These are phyloP conservation scores for Verticillium tricorpus DNA, from an alignment of 2,329 filamentous ascomycete species.

Conservation along the genomic window DNA sequence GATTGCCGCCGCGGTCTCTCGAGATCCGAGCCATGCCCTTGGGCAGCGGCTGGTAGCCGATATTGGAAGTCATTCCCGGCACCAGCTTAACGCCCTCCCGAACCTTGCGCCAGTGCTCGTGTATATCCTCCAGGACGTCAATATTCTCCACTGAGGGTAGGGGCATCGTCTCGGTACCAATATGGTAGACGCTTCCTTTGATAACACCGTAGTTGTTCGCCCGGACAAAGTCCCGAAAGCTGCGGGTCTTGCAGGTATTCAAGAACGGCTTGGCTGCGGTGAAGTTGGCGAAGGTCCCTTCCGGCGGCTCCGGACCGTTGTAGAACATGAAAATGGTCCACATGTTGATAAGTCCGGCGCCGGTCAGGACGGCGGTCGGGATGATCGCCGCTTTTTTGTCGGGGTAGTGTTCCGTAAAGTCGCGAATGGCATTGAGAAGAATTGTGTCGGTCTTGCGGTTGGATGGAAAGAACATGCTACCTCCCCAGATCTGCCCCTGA, in stretches of 20 bases:
- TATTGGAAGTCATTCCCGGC: conserved; percentile 19
- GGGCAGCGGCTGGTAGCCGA: conserved; percentile 34
- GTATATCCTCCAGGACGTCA: conserved; percentile 23
- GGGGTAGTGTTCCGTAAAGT: conserved; percentile 53
- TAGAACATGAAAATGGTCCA: conserved; percentile 62
- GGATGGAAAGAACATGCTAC: conserved; percentile 32
- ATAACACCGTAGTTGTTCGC: conserved; percentile 30
- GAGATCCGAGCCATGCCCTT: conserved; percentile 26
- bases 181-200: conserved; percentile 29
- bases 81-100: conserved; percentile 13
- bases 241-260: conserved; percentile 41
- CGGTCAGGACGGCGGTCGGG: conserved; percentile 44
- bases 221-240: conserved; percentile 40
- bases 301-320: conserved; percentile 49
- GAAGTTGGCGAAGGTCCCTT: conserved; percentile 53
- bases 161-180: conserved; percentile 31
- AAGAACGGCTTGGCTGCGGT: conserved; percentile 36
- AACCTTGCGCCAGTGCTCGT: conserved; percentile 27
- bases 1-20: conserved; percentile 26
- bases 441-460: conserved; percentile 21
- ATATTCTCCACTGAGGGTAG: conserved; percentile 22
- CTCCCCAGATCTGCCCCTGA: conserved; percentile 37
- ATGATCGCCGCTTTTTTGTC: conserved; percentile 59
- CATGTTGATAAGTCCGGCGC: conserved; percentile 38
- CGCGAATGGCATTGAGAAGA: conserved; percentile 42